Evolutionary conservation across 2,329 filamentous ascomycete genomes (phyloP), one percentile per base, ranked within the genome.

Genomic region (Metarhizium rileyi): DNA sequence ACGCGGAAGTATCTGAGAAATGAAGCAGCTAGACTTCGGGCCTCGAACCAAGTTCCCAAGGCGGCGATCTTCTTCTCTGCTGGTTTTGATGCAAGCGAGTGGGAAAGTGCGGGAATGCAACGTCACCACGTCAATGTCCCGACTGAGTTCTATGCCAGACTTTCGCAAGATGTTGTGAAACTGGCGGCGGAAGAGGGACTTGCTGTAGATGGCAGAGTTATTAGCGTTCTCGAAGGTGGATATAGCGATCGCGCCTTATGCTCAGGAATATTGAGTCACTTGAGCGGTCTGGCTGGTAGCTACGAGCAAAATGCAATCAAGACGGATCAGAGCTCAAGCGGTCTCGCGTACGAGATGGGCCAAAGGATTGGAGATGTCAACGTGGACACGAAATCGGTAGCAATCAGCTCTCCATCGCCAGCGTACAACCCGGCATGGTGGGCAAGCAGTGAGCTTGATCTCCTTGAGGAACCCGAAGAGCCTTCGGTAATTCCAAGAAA

Each of bases 31-130:
- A 79, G 80, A 27, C 68, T 93, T 27, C 74, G 71, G 9, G 70
- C 73, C 18, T 70, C 76, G 46, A 77, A 80, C 36, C 76, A 82
- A 30, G 71, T 71, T 23, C 86, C 90, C 4, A 91, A 85, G 60
- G 87, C 87, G 2, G 91, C 88, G 30, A 90, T 98, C 43, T 98
- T 98, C 69, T 71, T 98, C 46, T 97, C 91, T 43, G 90, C 93
- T 2, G 94, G 93, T 0, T 98, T 98, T 56, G 93, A 98, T 68
- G 93, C 93, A 3, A 96, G 90, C 62, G 90, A 98, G 63, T 94
- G 87, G 83, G 93, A 98, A 65, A 83, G 86, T 18, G 74, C 79
- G 4, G 89, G 88, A 3, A 98, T 98, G 93, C 93, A 98, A 67
- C 80, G 93, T 44, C 93, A 98, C 66, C 85, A 87, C 51, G 90